Conservation (phyloP, 306 rosid species). For the Malus domestica region ASM211411v1 NC_041795.1:3908501-3909000, state of each 20-base stretch:
- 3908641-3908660: conserved; percentile 7
- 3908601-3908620: neutral
- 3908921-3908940: conserved; percentile 69
- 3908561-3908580: conserved; percentile 94
- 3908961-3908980: conserved; percentile 25
- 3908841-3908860: neutral
- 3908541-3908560: conserved; percentile 98
- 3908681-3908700: conserved; percentile 78
- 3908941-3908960: conserved; percentile 78
- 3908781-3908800: conserved; percentile 73
- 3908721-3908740: conserved; percentile 83
- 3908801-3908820: conserved; percentile 72
- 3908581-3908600: conserved; percentile 83
- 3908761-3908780: conserved; percentile 83
- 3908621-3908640: neutral
- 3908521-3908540: conserved; percentile 98
- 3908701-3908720: conserved; percentile 70
- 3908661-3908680: neutral
- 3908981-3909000: conserved; percentile 12
- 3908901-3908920: conserved; percentile 29
- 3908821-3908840: conserved; percentile 49
- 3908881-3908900: conserved; percentile 13
- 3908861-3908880: conserved; percentile 43
- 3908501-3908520: conserved; percentile 96
- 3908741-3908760: conserved; percentile 91